Base-by-base conservation (phyloP, 1,284 basidiomycete species). In the Rhodofomes roseus region DNA sequence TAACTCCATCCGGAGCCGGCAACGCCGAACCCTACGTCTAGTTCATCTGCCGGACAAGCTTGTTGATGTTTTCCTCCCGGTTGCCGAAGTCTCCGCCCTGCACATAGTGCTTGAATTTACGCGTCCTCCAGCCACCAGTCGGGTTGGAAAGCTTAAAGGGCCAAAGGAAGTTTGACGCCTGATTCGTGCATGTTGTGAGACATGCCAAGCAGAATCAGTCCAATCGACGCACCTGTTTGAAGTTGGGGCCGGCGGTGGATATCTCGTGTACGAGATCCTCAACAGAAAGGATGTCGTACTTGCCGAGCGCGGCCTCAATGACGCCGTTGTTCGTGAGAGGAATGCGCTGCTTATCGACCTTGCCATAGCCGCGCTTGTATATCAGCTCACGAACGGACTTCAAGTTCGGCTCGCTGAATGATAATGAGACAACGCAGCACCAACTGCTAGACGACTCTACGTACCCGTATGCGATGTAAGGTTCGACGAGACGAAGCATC, bases 141-240 rank as follows among this genome's bases (percentile, higher is more conserved):
- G 97, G 96, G 89, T 98, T 98, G 68, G 95, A 97, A 64, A 99
- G 91, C 79, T 99, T 98, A 89, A 99, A 98, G 31, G 97, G 95
- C 95, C 96, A 98, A 60, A 99, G 88, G 87, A 96, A 95, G 82
- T 94, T 94, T 69, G 92, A 87, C 61, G 89, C 93, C 87, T 90
- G 62, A n/a, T 37, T 39, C 12, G 11, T 4, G 9, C 20, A 36
- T 29, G 14, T 23, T 51, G 5, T 40, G 36, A 22, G 59, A 6
- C 31, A 50, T 50, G 58, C 12, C 50, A 34, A 37, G 40, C 56
- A 29, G 56, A n/a, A 61, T 56, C 41, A 23, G 20, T n/a, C 18
- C 22, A 50, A 36, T 25, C 27, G 25, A 75, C 77, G 69, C 57
- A 87, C 92, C 83, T 96, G 94, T 84, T 98, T 98, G 86, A 99